Base-by-base conservation (phyloP, 2,329 filamentous ascomycete species). In the Cordyceps fumosorosea region DNA sequence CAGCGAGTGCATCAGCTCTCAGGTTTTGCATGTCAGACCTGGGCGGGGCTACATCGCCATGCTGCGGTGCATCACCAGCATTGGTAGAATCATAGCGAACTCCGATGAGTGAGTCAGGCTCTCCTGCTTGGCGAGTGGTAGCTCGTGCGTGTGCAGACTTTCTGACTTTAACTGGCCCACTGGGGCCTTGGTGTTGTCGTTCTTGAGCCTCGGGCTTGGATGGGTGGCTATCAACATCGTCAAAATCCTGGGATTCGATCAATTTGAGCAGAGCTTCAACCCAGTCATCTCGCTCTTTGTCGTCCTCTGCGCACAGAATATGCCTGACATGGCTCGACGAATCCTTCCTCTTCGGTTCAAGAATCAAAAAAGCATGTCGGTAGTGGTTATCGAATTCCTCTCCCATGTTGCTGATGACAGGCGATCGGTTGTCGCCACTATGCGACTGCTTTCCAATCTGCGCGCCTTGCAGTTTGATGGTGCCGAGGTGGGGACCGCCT, bases 271-370 rank as follows among this genome's bases (percentile, higher is more conserved):
- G 79, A 24, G 90, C 89, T 62, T 96, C 90, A 1, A 99, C 93
- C 95, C 95, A 99, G 51, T 88, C 82, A 75, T 99, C 95, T 64
- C 95, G 87, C 77, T 99, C 95, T 63, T 82, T 83, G 69, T 99
- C 95, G 69, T 90, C 98, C 75, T 99, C 95, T 0, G 95, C 93
- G 73, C 95, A 99, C 20, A 99, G 80, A 0, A 99, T 93, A 73
- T 99, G 95, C 66, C 93, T 90, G 26, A 97, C 91, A 59, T 93
- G 83, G 67, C 89, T 92, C 24, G 82, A 87, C 0, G 92, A 92
- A 71, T 99, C 95, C 75, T 96, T 98, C 74, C 92, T 91, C 79
- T 99, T 99, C 1, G 93, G 93, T 71, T 99, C 95, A 58, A 98
- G 74, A 60, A 99, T 90, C 52, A 98, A 80, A 77, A 99, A 99